Evolutionary conservation across 805 yeast genomes (phyloP).

Genomic region (Metschnikowia lachancei): DNA sequence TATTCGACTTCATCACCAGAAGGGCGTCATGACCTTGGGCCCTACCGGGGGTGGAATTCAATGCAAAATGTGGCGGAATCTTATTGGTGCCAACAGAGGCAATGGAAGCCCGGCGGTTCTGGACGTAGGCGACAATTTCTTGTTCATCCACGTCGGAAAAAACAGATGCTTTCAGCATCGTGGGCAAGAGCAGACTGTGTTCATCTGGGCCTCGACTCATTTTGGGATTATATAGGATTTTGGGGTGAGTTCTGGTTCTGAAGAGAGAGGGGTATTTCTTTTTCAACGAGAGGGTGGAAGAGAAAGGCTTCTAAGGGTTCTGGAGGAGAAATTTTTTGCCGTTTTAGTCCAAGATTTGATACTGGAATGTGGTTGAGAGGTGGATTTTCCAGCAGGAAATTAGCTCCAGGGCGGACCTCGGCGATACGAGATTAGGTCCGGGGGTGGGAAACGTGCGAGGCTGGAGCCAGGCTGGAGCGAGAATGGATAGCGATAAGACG

Average conservation of each 20-base stretch:
- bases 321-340: too few relatives aligned
- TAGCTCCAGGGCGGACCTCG: background rate
- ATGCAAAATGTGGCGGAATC: constrained; percentile 17
- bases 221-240: background rate
- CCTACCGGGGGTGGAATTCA: constrained; percentile 18
- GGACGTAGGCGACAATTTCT: constrained; percentile 39
- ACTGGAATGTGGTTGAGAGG: too few relatives aligned
- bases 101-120: constrained; percentile 39
- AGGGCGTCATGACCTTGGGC: constrained; percentile 17
- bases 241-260: background rate
- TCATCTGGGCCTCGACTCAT: constrained; percentile 3
- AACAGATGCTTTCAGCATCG: constrained; percentile 1
- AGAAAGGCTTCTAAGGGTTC: too few relatives aligned
- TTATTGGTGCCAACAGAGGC: constrained; percentile 29
- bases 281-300: too few relatives aligned
- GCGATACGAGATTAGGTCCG: background rate
- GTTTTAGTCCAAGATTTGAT: too few relatives aligned
- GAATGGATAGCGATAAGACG: too few relatives aligned
- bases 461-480: too few relatives aligned
- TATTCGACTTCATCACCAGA: constrained; percentile 14
- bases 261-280: too few relatives aligned
- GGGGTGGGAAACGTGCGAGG: background rate
- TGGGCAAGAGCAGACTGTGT: constrained; percentile 11
- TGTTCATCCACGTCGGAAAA: constrained; percentile 28
- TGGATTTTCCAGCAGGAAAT: background rate